Evolutionary conservation across 352 stramenopile genomes (phyloP).

Genomic region (Phytophthora cryptogea): DNA sequence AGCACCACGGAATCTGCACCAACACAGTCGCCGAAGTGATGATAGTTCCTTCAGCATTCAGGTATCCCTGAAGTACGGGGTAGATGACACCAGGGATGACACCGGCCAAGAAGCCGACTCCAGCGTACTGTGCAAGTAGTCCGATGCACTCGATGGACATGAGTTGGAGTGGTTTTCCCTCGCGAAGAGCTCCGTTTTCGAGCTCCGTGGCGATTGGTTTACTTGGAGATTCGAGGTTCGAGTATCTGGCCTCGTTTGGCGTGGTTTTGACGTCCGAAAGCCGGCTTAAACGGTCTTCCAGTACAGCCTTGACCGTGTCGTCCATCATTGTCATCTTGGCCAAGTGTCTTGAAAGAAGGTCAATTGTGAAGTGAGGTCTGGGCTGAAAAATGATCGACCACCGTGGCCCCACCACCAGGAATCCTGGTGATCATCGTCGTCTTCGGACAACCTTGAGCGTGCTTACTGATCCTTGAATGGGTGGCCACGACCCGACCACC

Average conservation of each 20-base stretch:
- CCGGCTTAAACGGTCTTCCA: conserved; percentile 23
- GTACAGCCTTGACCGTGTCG: conserved; percentile 23
- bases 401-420: conserved; percentile 9
- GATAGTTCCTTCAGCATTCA: conserved; percentile 53
- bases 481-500: conserved; percentile 7
- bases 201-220: conserved; percentile 24
- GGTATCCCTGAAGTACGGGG: conserved; percentile 53
- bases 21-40: conserved; percentile 45
- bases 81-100: conserved; percentile 54
- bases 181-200: conserved; percentile 37
- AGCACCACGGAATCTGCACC: conserved; percentile 54
- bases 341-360: conserved; percentile 8
- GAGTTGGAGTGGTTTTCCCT: conserved; percentile 34
- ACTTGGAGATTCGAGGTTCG: conserved; percentile 19
- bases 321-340: conserved; percentile 22
- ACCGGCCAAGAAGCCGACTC: conserved; percentile 45
- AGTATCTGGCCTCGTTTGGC: conserved; percentile 21
- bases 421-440: conserved; percentile 12
- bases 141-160: conserved; percentile 45
- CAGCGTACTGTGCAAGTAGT: conserved; percentile 50
- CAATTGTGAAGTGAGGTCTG: conserved; percentile 22
- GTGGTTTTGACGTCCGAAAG: conserved; percentile 19
- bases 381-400: background rate
- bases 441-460: conserved; percentile 23
- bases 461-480: conserved; percentile 17